Evolutionary conservation across 73 alveolate genomes (phyloP).

Genomic region (Breviolum minutum): DNA sequence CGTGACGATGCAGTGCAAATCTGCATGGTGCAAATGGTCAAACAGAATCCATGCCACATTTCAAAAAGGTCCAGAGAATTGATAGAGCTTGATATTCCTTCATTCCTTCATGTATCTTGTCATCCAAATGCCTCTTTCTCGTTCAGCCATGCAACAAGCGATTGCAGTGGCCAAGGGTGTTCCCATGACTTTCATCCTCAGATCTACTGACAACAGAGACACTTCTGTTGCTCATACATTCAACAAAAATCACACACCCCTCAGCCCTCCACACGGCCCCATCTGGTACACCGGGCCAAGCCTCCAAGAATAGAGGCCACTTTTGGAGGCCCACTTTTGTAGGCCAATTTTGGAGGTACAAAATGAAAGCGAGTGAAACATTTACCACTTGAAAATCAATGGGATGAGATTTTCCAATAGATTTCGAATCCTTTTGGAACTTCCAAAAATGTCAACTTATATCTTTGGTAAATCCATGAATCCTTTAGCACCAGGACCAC

Average conservation of each 20-base stretch:
- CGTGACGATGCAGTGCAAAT: neutral
- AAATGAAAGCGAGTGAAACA: neutral
- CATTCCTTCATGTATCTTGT: neutral
- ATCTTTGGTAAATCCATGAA: too few relatives aligned
- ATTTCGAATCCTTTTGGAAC: too few relatives aligned
- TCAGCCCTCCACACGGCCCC: conserved; percentile 30
- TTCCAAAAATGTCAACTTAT: neutral
- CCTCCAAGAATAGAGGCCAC: too few relatives aligned
- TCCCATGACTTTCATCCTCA: conserved; percentile 14
- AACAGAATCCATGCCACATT: too few relatives aligned
- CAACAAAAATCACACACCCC: neutral
- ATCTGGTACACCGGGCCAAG: conserved; percentile 52
- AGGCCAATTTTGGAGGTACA: neutral
- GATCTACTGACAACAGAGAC: neutral
- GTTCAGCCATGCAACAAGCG: neutral
- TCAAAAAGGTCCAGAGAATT: neutral
- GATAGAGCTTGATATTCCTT: neutral
- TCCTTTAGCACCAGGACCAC: too few relatives aligned
- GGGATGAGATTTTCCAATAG: too few relatives aligned
- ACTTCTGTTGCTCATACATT: too few relatives aligned
- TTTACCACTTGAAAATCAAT: too few relatives aligned
- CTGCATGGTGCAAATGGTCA: neutral
- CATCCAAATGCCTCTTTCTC: neutral
- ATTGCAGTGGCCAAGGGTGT: conserved; percentile 16
- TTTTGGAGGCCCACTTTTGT: neutral